Percentiles rank a stretch among this genome's conserved stretches.
These are phyloP conservation scores for Paraglomus brasilianum DNA, from an alignment of 192 early-diverging fungal genomes.

Conservation along the genomic window DNA sequence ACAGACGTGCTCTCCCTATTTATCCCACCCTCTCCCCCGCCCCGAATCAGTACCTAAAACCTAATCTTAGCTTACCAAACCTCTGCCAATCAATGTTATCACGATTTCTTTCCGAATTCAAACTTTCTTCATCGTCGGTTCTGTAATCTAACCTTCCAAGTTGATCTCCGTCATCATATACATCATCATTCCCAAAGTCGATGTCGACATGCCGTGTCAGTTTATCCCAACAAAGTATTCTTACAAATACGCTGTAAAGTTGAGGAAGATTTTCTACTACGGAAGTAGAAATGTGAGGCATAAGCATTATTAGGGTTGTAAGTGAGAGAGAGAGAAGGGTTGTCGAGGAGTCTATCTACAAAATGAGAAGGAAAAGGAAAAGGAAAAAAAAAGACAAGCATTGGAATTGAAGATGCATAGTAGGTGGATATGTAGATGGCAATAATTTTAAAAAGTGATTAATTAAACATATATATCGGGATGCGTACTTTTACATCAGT, in stretches of 20 bases:
- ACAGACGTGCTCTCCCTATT: too few species aligned
- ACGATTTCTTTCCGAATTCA: too few species aligned
- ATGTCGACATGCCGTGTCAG: background rate
- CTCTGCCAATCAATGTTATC: too few species aligned
- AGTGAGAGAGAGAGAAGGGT: constrained; percentile 22
- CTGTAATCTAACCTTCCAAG: background rate
- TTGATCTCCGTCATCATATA: background rate
- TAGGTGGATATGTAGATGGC: too few species aligned
- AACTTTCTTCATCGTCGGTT: background rate
- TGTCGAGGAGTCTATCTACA: constrained; percentile 16
- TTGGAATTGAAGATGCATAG: background rate
- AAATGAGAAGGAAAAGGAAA: background rate
- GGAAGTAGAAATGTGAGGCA: constrained; percentile 29
- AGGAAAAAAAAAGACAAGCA: background rate
- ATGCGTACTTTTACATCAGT: too few species aligned
- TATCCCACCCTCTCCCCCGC: too few species aligned
- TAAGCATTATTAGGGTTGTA: constrained; percentile 21
- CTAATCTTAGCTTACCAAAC: too few species aligned
- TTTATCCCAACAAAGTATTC: constrained; percentile 29
- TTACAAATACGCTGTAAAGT: constrained; percentile 4
- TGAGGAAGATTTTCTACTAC: constrained; percentile 18
- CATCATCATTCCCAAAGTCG: background rate
- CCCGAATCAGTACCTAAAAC: too few species aligned
- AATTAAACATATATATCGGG: too few species aligned
- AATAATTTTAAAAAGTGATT: too few species aligned